Evolutionary conservation across 2,329 filamentous ascomycete species (phyloP), one percentile per base, ranked within the genome.

Genomic region (Sporothrix curviconia): DNA sequence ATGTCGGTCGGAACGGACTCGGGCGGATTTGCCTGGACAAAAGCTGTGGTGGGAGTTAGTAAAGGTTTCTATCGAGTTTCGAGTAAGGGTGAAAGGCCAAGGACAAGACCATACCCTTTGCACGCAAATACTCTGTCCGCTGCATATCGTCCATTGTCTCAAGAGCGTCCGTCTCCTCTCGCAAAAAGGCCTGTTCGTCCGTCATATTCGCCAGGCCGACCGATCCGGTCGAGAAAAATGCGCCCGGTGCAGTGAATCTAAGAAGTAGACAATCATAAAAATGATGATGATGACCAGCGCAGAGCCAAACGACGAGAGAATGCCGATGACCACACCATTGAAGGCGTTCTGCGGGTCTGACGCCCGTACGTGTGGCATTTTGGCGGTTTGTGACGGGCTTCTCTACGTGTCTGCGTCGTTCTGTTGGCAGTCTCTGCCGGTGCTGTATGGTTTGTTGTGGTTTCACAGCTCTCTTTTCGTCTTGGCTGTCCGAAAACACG

Each of bases 1-100:
- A 99, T 99, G 69, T 99, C 94, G 64, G 94, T 97, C 67, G 94
- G 91, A 59, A 92, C 77, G 7, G 94, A 97, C 72, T 99, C 94
- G 63, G 94, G 91, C 3, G 92, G 94, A 69, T 97, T 96, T 57
- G 87, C 90, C 71, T 94, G 87, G 61, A 96, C 85, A 69, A 96
- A 99, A 32, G 92, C 94, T 99, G 65, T 25, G 28, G 1, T 12
- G 14, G 30, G 17, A 28, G 49, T 54, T 25, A 40, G 49, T 8
- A 42, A 28, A n/a, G 4, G 1, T 6, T 32, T 17, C 3, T 15
- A 50, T 25, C 39, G 44, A 28, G n/a, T n/a, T n/a, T n/a, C n/a
- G n/a, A n/a, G n/a, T n/a, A n/a, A n/a, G n/a, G n/a, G n/a, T n/a
- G n/a, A 15, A 30, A 14, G 15, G 22, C 12, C 1, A 22, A 3